Conservation (phyloP, 2,329 filamentous ascomycete genomes). For the Ceratocystiopsis minuta region DNA sequence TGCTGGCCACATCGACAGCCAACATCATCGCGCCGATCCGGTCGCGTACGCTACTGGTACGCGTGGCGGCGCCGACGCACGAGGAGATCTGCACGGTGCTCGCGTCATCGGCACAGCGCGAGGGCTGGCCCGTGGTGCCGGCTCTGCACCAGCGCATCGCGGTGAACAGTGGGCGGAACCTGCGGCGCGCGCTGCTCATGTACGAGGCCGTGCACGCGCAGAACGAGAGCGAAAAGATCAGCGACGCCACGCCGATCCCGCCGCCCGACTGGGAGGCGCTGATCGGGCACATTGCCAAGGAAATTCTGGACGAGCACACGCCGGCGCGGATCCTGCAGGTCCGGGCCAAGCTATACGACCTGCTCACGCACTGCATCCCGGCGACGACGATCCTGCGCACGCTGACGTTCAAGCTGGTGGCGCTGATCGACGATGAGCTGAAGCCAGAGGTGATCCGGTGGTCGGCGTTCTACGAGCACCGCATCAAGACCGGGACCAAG, state of each 20-base stretch:
- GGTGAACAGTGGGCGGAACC: conserved; percentile 73
- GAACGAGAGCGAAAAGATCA: conserved; percentile 74
- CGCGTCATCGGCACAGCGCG: conserved; percentile 51
- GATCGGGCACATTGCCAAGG: conserved; percentile 73
- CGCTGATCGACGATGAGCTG: conserved; percentile 69
- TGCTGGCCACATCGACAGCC: conserved; percentile 87
- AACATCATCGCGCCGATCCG: conserved; percentile 99
- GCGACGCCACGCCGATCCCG: conserved; percentile 73
- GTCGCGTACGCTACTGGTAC: conserved; percentile 74
- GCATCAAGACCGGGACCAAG: conserved; percentile 81
- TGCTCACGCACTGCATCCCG: conserved; percentile 93
- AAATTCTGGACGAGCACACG: conserved; percentile 87
- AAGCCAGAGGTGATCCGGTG: conserved; percentile 89
- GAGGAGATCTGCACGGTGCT: conserved; percentile 69
- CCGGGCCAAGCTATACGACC: conserved; percentile 85
- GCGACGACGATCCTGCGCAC: conserved; percentile 88
- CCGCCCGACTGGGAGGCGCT: conserved; percentile 95
- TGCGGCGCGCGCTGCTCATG: conserved; percentile 84
- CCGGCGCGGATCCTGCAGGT: conserved; percentile 76
- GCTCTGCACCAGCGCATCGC: conserved; percentile 73
- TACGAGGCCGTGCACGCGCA: conserved; percentile 94
- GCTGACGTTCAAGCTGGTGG: conserved; percentile 80
- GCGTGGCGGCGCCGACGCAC: conserved; percentile 77
- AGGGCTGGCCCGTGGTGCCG: conserved; percentile 63
- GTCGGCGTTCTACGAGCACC: conserved; percentile 94